Base-by-base conservation (phyloP, 768 basidiomycete genomes). In the Mycena pura region DNA sequence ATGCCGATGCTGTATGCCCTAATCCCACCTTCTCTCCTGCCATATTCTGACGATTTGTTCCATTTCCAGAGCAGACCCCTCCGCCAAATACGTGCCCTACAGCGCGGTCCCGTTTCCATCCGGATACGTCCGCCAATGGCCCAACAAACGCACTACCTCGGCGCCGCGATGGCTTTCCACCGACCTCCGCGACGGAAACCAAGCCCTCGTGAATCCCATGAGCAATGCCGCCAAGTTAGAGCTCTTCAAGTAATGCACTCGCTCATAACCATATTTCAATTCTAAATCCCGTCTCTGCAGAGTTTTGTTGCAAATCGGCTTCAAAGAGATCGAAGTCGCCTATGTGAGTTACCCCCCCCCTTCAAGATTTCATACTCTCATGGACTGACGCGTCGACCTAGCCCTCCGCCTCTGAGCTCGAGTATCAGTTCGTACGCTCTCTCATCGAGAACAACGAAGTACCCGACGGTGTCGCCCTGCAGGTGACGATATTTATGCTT, bases 321-420 rank as follows among this genome's bases (percentile, higher is more conserved):
- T 96, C 73, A 99, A 99, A 81, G 92, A 99, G 78, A 96, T 99
- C 72, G 97, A 99, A 76, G 86, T 96, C 41, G 91, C 96, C 41
- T 99, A 98, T 76, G 52, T 53, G 22, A 31, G 41, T 43, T n/a
- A n/a, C n/a, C n/a, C n/a, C 21, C 43, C 28, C 8, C n/a, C 34
- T 10, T 24, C 29, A 8, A 43, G 14, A 25, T 8, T 28, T 25
- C 15, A 27, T 22, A 15, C 15, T 27, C 43, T 45, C 17, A 15
- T 32, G 21, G n/a, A 43, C 41, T 53, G 41, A 53, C 38, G 24
- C 40, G 44, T 43, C 40, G 40, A 44, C 27, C 39, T 31, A 53
- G 52, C 97, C 97, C 34, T 92, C 96, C 52, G 96, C 97, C 34
- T 96, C 94, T 64, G 95, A 98, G 67, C 94, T 94, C 46, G 97